Conservation (phyloP, 2,329 filamentous ascomycete species). For the Chaetomiaceae sp. region DNA sequence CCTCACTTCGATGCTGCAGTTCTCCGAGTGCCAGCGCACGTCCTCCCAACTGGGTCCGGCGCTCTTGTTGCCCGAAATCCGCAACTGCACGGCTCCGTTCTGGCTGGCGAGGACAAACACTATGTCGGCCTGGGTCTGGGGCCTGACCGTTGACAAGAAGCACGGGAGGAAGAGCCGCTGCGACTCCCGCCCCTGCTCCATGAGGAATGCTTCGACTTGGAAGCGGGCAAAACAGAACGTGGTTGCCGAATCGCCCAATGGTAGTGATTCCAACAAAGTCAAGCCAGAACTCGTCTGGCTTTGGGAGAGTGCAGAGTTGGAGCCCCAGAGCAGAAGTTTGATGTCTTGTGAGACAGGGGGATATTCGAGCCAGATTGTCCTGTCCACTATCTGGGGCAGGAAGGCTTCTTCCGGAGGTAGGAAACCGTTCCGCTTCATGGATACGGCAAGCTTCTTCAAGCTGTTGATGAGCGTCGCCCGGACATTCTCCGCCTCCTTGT, state of each 20-base stretch:
- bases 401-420: constrained; percentile 63
- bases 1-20: constrained; percentile 58
- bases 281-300: constrained; percentile 42
- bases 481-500: constrained; percentile 46
- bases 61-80: constrained; percentile 62
- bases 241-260: constrained; percentile 65
- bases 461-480: constrained; percentile 55
- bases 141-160: constrained; percentile 68
- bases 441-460: constrained; percentile 67
- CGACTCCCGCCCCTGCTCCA: constrained; percentile 63
- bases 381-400: constrained; percentile 72
- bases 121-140: constrained; percentile 61
- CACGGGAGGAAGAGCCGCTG: constrained; percentile 66
- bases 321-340: constrained; percentile 61
- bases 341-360: constrained; percentile 67
- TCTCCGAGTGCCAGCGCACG: constrained; percentile 69
- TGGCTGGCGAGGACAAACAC: constrained; percentile 74
- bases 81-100: constrained; percentile 67
- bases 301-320: constrained; percentile 43
- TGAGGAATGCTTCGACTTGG: constrained; percentile 66
- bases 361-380: constrained; percentile 75
- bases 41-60: constrained; percentile 73
- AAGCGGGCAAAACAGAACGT: constrained; percentile 77
- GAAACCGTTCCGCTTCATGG: constrained; percentile 78
- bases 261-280: constrained; percentile 61